Percentiles rank a stretch among this genome's conserved stretches.
Evolutionary conservation across 768 basidiomycete genomes (phyloP).

Genomic region (Leccinum truebloodii): DNA sequence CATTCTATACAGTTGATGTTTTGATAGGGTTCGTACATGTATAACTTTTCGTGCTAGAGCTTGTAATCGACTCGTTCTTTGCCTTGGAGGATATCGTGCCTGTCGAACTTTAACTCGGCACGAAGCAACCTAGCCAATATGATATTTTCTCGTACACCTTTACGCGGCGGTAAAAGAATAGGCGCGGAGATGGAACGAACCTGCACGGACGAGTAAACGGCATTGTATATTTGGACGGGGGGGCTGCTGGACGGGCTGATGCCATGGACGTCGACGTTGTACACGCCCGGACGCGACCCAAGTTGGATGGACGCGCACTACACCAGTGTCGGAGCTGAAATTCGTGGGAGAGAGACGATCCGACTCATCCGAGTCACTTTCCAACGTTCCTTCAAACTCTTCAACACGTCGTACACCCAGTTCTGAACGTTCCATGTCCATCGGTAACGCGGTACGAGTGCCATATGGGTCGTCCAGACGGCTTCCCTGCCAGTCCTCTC

Average conservation of each 20-base stretch:
- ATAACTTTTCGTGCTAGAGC: neutral
- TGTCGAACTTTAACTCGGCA: neutral
- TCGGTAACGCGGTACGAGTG: conserved; percentile 16
- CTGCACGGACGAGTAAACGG: conserved; percentile 89
- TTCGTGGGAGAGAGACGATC: conserved; percentile 19
- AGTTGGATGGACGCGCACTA: conserved; percentile 27
- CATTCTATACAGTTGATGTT: conserved; percentile 45
- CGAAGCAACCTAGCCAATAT: neutral
- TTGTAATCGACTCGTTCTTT: neutral
- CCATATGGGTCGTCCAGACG: conserved; percentile 19
- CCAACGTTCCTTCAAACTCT: conserved; percentile 5
- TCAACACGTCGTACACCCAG: conserved; percentile 30
- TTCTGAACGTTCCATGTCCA: conserved; percentile 29
- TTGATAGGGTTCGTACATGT: conserved; percentile 31
- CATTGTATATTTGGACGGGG: conserved; percentile 87
- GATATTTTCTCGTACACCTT: conserved; percentile 75
- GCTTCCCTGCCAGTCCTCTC: conserved; percentile 25
- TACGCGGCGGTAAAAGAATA: neutral
- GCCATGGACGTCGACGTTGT: conserved; percentile 20
- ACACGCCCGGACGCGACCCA: conserved; percentile 30
- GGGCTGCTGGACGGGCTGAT: conserved; percentile 42
- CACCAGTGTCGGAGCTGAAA: conserved; percentile 34
- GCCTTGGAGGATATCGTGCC: neutral
- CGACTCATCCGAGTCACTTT: too few relatives aligned
- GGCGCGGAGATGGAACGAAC: conserved; percentile 33